These are phyloP conservation scores for Globisporangium cederbergense DNA, from an alignment of 352 stramenopile genomes.

Conservation along the genomic window DNA sequence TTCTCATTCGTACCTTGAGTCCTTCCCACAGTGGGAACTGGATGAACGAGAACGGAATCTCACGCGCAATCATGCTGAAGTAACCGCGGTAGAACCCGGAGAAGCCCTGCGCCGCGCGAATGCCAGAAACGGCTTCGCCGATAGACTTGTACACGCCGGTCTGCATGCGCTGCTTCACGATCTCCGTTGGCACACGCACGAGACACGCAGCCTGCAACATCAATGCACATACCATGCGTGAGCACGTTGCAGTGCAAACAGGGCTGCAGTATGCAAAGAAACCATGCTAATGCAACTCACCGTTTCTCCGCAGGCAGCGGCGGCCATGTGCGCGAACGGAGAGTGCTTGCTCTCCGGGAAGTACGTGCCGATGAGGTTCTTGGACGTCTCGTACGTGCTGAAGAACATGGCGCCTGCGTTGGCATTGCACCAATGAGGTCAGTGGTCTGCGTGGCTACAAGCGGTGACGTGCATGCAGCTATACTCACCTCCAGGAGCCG, in stretches of 20 bases:
- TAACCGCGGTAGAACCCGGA: conserved; percentile 96
- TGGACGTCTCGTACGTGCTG: conserved; percentile 89
- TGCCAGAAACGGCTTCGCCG: conserved; percentile 59
- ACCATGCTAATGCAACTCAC: conserved; percentile 24
- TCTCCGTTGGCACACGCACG: conserved; percentile 98
- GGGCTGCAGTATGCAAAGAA: background rate
- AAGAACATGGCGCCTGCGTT: conserved; percentile 83
- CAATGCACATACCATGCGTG: background rate
- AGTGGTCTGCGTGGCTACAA: background rate
- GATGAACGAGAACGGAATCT: conserved; percentile 99
- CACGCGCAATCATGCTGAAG: conserved; percentile 96
- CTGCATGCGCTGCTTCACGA: conserved; percentile 99
- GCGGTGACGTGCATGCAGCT: background rate
- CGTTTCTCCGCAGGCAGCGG: conserved; percentile 94
- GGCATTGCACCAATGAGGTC: background rate
- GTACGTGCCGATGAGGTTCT: conserved; percentile 58
- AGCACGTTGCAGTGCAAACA: background rate
- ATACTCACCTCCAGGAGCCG: conserved; percentile 82
- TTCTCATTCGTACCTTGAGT: conserved; percentile 78
- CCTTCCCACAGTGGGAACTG: conserved; percentile 99
- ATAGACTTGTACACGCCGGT: conserved; percentile 87
- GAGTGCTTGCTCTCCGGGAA: conserved; percentile 73
- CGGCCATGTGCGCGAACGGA: conserved; percentile 93
- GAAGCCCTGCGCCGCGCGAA: conserved; percentile 75
- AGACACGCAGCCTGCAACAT: conserved; percentile 89